Percentiles rank a stretch among this genome's conserved stretches.
phyloP scores from a whole-genome alignment of 2,329 filamentous ascomycete genomes.

The Fusarium sarcochroum region DNA sequence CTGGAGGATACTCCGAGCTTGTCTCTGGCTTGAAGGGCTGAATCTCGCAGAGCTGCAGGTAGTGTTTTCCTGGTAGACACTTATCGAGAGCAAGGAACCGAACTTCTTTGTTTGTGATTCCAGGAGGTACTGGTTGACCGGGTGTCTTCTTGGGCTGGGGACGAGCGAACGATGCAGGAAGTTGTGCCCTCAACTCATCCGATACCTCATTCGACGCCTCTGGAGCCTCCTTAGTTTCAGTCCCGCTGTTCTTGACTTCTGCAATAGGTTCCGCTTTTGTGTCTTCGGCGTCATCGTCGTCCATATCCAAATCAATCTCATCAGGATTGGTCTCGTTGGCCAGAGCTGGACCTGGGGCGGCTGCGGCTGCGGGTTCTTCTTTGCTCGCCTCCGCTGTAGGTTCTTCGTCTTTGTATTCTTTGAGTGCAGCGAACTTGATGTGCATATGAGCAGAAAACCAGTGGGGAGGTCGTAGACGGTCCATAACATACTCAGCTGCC shows the following conservation, averaged over 20 bases:
- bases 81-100: slow-evolving; percentile 94
- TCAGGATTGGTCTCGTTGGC: slow-evolving; percentile 67
- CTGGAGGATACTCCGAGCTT: slow-evolving; percentile 36
- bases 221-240: slow-evolving; percentile 17
- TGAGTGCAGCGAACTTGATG: slow-evolving; percentile 83
- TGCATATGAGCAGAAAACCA: slow-evolving; percentile 98
- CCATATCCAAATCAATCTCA: slow-evolving; percentile 79
- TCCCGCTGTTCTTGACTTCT: slow-evolving; percentile 7
- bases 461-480: slow-evolving; percentile 83
- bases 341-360: slow-evolving; percentile 7
- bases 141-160: slow-evolving; percentile 59
- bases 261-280: not conserved
- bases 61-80: slow-evolving; percentile 83
- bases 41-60: slow-evolving; percentile 83
- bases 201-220: slow-evolving; percentile 60
- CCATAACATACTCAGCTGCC: slow-evolving; percentile 84
- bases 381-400: slow-evolving; percentile 25
- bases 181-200: slow-evolving; percentile 76
- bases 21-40: slow-evolving; percentile 59
- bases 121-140: slow-evolving; percentile 75
- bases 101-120: slow-evolving; percentile 83
- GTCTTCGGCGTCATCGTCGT: slow-evolving; percentile 61
- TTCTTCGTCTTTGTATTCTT: slow-evolving; percentile 64
- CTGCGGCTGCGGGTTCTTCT: not conserved
- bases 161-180: slow-evolving; percentile 80